Evolutionary conservation across 495 filamentous ascomycete genomes (phyloP).

Genomic region (Clohesyomyces aquaticus): DNA sequence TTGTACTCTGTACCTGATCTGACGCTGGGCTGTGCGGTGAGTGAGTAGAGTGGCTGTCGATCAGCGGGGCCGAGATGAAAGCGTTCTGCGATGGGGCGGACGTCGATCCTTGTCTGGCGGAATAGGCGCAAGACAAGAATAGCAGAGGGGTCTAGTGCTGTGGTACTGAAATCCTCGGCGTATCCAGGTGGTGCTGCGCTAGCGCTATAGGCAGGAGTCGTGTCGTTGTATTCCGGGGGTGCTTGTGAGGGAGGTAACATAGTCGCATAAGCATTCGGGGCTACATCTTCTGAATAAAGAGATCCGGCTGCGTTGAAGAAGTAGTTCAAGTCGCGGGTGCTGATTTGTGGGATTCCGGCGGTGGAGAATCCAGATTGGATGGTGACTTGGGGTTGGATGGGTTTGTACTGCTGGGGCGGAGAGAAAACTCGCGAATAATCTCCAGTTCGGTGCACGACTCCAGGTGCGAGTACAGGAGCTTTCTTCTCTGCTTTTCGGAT

Average conservation of each 20-base stretch:
- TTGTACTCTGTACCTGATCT: slow-evolving; percentile 21
- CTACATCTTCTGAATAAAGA: slow-evolving; percentile 4
- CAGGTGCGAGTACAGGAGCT: background rate
- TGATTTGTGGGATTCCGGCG: background rate
- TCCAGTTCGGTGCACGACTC: background rate
- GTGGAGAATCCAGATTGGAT: background rate
- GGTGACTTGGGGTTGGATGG: background rate
- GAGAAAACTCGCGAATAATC: slow-evolving; percentile 3
- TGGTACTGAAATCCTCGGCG: slow-evolving; percentile 18
- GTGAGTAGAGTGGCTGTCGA: slow-evolving; percentile 20
- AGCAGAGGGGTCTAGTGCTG: background rate
- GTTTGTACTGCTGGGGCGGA: slow-evolving; percentile 1
- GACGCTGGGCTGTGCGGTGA: slow-evolving; percentile 17
- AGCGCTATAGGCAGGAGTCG: too few relatives aligned
- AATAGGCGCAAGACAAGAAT: slow-evolving; percentile 20
- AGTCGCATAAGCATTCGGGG: background rate
- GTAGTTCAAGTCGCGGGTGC: slow-evolving; percentile 5
- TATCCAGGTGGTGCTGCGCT: slow-evolving; percentile 2
- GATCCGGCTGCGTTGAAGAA: slow-evolving; percentile 11
- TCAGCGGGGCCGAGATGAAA: slow-evolving; percentile 26
- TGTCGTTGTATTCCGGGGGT: background rate
- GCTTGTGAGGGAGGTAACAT: background rate
- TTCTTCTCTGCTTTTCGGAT: slow-evolving; percentile 20
- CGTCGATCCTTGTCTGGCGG: slow-evolving; percentile 19
- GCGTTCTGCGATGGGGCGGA: slow-evolving; percentile 22